Evolutionary conservation across 257 asterid species (phyloP).

Genomic region (Voacanga thouarsii): DNA sequence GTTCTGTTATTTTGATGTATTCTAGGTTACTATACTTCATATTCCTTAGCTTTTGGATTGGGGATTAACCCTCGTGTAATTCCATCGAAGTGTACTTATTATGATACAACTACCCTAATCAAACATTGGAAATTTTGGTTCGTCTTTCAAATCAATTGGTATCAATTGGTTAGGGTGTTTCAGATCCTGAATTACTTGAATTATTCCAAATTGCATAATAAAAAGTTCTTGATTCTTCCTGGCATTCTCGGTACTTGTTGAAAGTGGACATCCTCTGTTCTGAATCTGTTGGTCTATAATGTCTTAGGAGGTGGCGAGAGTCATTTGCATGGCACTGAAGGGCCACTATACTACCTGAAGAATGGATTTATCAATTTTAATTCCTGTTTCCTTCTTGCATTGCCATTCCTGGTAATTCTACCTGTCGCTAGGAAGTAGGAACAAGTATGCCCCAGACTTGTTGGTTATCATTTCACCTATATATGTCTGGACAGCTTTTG

Average conservation of each 20-base stretch:
- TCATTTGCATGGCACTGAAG: slow-evolving; percentile 92
- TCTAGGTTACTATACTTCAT: too few relatives aligned
- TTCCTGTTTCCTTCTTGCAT: slow-evolving; percentile 81
- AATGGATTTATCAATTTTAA: slow-evolving; percentile 94
- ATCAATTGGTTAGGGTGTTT: too few relatives aligned
- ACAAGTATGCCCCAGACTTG: slow-evolving; percentile 79
- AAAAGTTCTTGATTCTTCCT: slow-evolving; percentile 30
- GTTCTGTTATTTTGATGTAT: too few relatives aligned
- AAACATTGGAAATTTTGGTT: too few relatives aligned
- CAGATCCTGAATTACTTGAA: slow-evolving; percentile 8
- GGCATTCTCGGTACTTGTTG: slow-evolving; percentile 74
- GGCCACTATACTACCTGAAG: slow-evolving; percentile 73
- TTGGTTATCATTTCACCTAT: slow-evolving; percentile 75
- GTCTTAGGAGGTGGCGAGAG: slow-evolving; percentile 98
- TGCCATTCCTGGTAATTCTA: slow-evolving; percentile 64
- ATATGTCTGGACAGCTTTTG: slow-evolving; percentile 86
- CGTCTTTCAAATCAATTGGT: too few relatives aligned
- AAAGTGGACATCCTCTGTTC: slow-evolving; percentile 89
- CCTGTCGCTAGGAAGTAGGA: slow-evolving; percentile 76
- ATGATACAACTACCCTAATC: too few relatives aligned
- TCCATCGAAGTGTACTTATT: too few relatives aligned
- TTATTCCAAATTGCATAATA: slow-evolving; percentile 17
- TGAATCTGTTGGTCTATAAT: slow-evolving; percentile 81
- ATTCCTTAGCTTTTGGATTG: too few relatives aligned
- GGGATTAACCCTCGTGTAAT: too few relatives aligned